Evolutionary conservation across 2,329 filamentous ascomycete species (phyloP), one percentile per base, ranked within the genome.

Genomic region (Phaeophleospora eucalypticola): DNA sequence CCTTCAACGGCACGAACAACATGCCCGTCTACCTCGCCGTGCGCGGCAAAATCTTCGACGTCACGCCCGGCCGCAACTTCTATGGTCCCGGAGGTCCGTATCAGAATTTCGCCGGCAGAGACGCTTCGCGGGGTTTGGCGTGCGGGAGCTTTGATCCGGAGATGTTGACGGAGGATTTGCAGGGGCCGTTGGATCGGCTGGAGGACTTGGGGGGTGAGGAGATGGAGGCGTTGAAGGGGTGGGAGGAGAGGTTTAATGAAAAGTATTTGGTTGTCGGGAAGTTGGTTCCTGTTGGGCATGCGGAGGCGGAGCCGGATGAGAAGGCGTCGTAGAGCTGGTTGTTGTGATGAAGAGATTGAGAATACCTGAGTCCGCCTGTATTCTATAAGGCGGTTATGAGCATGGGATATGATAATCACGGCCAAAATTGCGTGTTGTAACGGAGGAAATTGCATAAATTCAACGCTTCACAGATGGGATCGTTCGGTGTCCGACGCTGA

Each of bases 11-110:
- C 65, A 72, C 76, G 45, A 78, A 86, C 61, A 78, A 77, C 60
- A 74, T 73, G 57, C 88, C 88, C 41, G 87, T 97, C 46, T 95
- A 88, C 70, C 80, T 98, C 40, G 87, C 89, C n/a, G 89, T 97
- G 15, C 86, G 89, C 35, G 90, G 93, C 43, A 83, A 82, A 41
- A 84, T 97, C 54, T 97, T 96, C 66, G 93, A 98, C 66, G 91
- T 97, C 18, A 82, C 84, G 0, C 73, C 82, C 12, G 91, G 93
- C 18, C 81, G 85, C 63, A 90, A 94, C 74, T 97, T 97, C 70
- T 98, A 98, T 71, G 93, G 93, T 3, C 93, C 93, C 16, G 90
- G 89, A 10, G 91, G 91, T 0, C 89, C 91, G 2, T 98, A 98
- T 68, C 84, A 84, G 68, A 97, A 97, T 73, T 98, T 98, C 65